Evolutionary conservation across 2,329 filamentous ascomycete species (phyloP).

Genomic region (Leptographium lundbergii): DNA sequence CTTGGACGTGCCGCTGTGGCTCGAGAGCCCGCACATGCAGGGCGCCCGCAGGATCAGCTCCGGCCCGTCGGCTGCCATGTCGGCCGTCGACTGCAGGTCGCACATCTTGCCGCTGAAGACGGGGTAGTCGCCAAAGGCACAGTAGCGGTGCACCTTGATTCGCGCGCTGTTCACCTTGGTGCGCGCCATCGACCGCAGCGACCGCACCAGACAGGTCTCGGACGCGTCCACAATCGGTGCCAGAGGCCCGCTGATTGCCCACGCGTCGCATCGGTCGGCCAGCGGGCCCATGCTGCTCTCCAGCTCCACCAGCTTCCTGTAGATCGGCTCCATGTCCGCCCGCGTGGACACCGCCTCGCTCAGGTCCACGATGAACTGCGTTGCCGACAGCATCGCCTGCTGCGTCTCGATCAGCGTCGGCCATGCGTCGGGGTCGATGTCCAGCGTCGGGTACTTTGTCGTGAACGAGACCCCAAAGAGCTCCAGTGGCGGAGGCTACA

Average conservation of each 20-base stretch:
- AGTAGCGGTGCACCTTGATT: constrained; percentile 39
- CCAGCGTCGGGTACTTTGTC: constrained; percentile 27
- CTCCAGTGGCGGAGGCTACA: constrained; percentile 10
- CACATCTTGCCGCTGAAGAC: constrained; percentile 36
- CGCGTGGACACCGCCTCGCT: constrained; percentile 27
- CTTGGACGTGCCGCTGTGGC: constrained; percentile 5
- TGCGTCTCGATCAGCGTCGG: constrained; percentile 31
- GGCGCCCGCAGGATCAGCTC: constrained; percentile 21
- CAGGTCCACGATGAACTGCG: constrained; percentile 34
- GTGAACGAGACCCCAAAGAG: constrained; percentile 25
- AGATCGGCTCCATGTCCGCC: constrained; percentile 26
- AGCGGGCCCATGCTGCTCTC: constrained; percentile 25
- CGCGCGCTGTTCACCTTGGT: constrained; percentile 40
- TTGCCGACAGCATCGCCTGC: constrained; percentile 32
- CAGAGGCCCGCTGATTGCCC: constrained; percentile 20
- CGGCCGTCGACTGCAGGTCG: constrained; percentile 26
- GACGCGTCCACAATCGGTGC: constrained; percentile 23
- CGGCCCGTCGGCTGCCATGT: constrained; percentile 13
- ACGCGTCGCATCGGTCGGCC: constrained; percentile 22
- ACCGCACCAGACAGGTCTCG: constrained; percentile 28
- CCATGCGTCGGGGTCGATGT: constrained; percentile 29
- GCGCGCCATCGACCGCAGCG: constrained; percentile 31
- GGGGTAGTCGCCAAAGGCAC: constrained; percentile 36
- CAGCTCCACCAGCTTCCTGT: constrained; percentile 26
- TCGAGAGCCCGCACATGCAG: constrained; percentile 20